Percentiles rank a stretch among this genome's conserved stretches.
phyloP scores from a whole-genome alignment of 345 rosid genomes.

The Hevea brasiliensis region DNA sequence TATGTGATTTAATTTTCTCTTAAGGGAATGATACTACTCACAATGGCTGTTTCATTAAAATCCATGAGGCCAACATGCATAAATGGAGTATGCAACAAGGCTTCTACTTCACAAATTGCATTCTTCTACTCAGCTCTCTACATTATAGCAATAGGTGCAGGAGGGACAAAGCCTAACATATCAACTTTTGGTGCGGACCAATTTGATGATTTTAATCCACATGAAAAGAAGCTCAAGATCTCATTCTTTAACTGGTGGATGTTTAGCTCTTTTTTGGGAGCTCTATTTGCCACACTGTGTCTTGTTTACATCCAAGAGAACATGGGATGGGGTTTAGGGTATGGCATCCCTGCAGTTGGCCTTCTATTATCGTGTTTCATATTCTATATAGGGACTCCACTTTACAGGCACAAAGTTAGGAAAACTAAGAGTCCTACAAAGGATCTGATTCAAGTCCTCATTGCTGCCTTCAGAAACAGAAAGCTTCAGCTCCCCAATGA shows the following conservation, averaged over 20 bases:
- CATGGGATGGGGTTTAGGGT: slow-evolving; percentile 86
- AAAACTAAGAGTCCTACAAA: slow-evolving; percentile 61
- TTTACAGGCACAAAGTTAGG: slow-evolving; percentile 71
- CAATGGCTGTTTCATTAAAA: slow-evolving; percentile 69
- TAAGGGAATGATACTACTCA: slow-evolving; percentile 86
- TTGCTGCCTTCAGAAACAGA: slow-evolving; percentile 58
- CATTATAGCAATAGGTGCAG: slow-evolving; percentile 76
- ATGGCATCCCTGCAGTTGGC: slow-evolving; percentile 78
- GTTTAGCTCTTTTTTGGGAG: slow-evolving; percentile 85
- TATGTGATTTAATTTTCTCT: not conserved
- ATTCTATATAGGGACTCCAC: slow-evolving; percentile 79
- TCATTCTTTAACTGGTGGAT: slow-evolving; percentile 99
- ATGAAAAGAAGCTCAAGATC: slow-evolving; percentile 63
- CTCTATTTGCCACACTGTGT: slow-evolving; percentile 65
- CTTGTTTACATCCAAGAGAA: slow-evolving; percentile 93
- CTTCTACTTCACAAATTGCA: slow-evolving; percentile 56
- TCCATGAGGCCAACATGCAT: slow-evolving; percentile 60
- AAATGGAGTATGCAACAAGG: slow-evolving; percentile 71
- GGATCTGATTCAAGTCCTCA: slow-evolving; percentile 55
- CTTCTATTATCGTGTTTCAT: slow-evolving; percentile 61
- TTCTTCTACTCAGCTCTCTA: slow-evolving; percentile 80
- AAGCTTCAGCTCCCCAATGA: slow-evolving; percentile 52
- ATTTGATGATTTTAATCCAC: slow-evolving; percentile 61
- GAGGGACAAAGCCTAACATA: slow-evolving; percentile 91
- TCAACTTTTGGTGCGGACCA: slow-evolving; percentile 98